Percentiles rank a stretch among this genome's conserved stretches.
Evolutionary conservation across 352 stramenopile species (phyloP).

Genomic region (Globisporangium camurandrum): DNA sequence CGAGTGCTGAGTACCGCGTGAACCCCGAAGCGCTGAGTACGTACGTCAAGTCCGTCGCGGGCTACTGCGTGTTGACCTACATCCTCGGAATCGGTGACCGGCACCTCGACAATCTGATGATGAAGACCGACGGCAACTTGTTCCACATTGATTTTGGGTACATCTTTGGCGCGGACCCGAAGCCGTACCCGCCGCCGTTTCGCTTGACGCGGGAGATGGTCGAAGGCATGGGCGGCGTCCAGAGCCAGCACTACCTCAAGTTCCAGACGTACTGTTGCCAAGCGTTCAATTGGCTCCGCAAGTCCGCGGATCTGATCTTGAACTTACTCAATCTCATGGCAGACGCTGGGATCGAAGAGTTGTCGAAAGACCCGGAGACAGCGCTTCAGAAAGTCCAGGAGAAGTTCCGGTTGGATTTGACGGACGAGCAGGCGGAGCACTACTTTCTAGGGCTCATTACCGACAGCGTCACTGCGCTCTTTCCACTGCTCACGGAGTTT

Average conservation of each 20-base stretch:
- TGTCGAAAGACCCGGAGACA: conserved; percentile 80
- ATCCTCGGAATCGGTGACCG: conserved; percentile 98
- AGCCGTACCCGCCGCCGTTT: conserved; percentile 97
- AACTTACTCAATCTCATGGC: conserved; percentile 99
- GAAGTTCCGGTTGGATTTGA: conserved; percentile 95
- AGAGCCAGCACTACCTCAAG: conserved; percentile 87
- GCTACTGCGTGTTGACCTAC: conserved; percentile 99
- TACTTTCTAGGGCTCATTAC: conserved; percentile 96
- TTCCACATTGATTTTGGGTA: conserved; percentile 99
- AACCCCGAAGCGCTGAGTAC: conserved; percentile 90
- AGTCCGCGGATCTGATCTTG: conserved; percentile 96
- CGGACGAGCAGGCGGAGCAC: conserved; percentile 95
- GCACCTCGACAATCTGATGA: conserved; percentile 99
- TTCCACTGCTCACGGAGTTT: conserved; percentile 82
- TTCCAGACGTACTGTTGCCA: conserved; percentile 94
- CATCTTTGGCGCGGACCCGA: conserved; percentile 98
- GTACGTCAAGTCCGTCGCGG: conserved; percentile 97
- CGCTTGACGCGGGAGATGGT: conserved; percentile 97
- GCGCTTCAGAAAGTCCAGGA: conserved; percentile 91
- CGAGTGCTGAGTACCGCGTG: conserved; percentile 82
- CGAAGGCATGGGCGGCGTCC: conserved; percentile 92
- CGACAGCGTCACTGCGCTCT: conserved; percentile 91
- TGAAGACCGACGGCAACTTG: conserved; percentile 93
- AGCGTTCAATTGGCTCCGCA: conserved; percentile 92
- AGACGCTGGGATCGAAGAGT: conserved; percentile 95